These are phyloP conservation scores for Solanum tacnaense DNA, from an alignment of 257 asterid species.

Conservation along the genomic window DNA sequence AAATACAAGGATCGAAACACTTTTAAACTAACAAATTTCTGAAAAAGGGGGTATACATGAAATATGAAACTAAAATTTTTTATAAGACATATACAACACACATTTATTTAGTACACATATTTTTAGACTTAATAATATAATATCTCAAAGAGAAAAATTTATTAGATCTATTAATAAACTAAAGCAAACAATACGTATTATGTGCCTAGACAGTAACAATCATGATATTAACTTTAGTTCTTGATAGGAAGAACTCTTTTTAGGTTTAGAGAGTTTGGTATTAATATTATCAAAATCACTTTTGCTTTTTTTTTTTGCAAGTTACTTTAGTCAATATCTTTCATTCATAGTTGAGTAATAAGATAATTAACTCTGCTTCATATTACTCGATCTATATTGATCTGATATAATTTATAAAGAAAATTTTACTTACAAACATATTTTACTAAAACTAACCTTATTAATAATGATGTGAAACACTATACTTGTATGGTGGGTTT, in stretches of 20 bases:
- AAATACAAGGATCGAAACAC: not conserved
- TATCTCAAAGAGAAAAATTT: not conserved
- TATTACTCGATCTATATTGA: not conserved
- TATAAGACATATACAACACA: not conserved
- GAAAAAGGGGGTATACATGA: not conserved
- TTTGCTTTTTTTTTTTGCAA: not conserved
- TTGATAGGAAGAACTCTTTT: not conserved
- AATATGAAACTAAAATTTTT: too few species aligned
- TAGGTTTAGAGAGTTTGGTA: not conserved
- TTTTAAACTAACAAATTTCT: not conserved
- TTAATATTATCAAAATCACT: not conserved
- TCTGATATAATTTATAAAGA: accelerated
- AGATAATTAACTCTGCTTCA: not conserved
- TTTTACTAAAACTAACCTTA: too few species aligned
- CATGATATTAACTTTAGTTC: not conserved
- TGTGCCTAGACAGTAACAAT: not conserved
- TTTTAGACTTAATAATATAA: not conserved
- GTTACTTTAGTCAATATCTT: not conserved
- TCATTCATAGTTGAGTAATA: not conserved
- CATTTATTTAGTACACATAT: accelerated
- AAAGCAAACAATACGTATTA: not conserved
- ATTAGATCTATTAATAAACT: not conserved
- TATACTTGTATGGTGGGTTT: not conserved
- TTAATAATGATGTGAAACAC: not conserved
- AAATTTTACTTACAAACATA: too few species aligned